Conservation (phyloP, 768 basidiomycete genomes). For the Tulasnella sp. region DNA sequence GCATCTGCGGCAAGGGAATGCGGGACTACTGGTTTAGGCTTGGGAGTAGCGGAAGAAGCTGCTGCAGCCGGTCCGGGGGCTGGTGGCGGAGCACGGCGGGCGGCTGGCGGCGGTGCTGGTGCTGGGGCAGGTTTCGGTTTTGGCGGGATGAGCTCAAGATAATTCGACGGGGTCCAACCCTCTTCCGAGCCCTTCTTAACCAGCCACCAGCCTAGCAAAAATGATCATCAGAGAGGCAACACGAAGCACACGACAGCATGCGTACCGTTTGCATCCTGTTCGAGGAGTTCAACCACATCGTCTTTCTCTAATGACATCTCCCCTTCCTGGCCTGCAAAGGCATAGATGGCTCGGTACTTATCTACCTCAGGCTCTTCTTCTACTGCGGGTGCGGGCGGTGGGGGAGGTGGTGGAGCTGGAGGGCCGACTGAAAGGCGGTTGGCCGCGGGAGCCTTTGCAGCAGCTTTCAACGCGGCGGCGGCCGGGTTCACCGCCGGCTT, state of each 20-base stretch:
- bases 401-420: constrained; percentile 47
- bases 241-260: not conserved
- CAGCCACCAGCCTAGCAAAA: constrained; percentile 80
- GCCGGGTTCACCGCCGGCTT: constrained; percentile 36
- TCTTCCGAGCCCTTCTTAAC: constrained; percentile 80
- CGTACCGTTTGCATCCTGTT: constrained; percentile 83
- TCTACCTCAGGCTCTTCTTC: constrained; percentile 66
- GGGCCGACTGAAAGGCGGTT: constrained; percentile 51
- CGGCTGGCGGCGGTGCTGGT: constrained; percentile 58
- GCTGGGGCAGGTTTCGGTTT: constrained; percentile 67
- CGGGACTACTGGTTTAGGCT: constrained; percentile 39
- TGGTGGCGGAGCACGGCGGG: constrained; percentile 47
- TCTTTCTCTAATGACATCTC: constrained; percentile 91
- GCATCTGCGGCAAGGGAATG: constrained; percentile 57
- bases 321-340: constrained; percentile 91
- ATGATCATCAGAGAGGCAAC: not conserved
- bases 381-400: constrained; percentile 58
- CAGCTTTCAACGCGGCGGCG: constrained; percentile 35
- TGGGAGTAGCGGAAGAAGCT: constrained; percentile 45
- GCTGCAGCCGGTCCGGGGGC: constrained; percentile 50
- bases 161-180: constrained; percentile 96
- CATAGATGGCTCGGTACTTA: constrained; percentile 84
- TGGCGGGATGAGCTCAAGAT: constrained; percentile 78
- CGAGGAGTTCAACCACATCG: constrained; percentile 86
- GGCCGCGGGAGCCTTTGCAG: constrained; percentile 49